A percentile compares a stretch with the other conserved stretches of the same genome.
These are phyloP conservation scores for Penicillium parvum DNA, from an alignment of 495 filamentous ascomycete species.

Conservation along the genomic window DNA sequence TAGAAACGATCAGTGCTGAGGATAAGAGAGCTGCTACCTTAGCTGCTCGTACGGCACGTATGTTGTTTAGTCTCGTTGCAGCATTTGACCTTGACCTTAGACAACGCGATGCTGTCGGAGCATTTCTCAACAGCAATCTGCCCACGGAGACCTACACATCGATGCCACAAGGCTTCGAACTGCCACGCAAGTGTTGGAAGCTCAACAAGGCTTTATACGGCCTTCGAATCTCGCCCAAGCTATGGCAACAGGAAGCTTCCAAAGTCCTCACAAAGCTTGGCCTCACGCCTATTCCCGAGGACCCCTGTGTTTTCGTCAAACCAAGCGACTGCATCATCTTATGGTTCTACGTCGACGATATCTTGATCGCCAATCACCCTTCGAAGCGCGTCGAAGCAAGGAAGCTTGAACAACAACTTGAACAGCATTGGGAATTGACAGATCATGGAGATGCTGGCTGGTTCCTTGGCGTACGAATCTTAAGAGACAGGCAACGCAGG, in stretches of 20 bases:
- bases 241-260: no score
- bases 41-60: slow-evolving; percentile 15
- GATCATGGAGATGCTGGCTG: slow-evolving; percentile 8
- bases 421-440: slow-evolving; percentile 6
- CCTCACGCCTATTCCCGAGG: slow-evolving; percentile 11
- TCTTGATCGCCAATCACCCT: slow-evolving; percentile 6
- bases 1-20: slow-evolving; percentile 7
- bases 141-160: neutral
- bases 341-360: no score
- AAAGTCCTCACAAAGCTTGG: slow-evolving; percentile 15
- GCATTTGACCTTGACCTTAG: slow-evolving; percentile 5
- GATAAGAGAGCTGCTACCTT: slow-evolving; percentile 18
- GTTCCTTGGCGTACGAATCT: slow-evolving; percentile 18
- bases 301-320: slow-evolving; percentile 19
- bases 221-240: slow-evolving; percentile 16
- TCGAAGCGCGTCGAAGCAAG: no score
- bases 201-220: slow-evolving; percentile 21
- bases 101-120: slow-evolving; percentile 5
- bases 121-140: slow-evolving; percentile 10
- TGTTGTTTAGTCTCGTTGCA: neutral
- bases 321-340: slow-evolving; percentile 14
- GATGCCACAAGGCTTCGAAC: slow-evolving; percentile 3
- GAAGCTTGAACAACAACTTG: neutral
- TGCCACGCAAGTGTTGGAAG: neutral
- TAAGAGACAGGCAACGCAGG: slow-evolving; percentile 7